Conservation (phyloP, 371 early-diverging fungal species). For the Rhizopus delemar region DNA sequence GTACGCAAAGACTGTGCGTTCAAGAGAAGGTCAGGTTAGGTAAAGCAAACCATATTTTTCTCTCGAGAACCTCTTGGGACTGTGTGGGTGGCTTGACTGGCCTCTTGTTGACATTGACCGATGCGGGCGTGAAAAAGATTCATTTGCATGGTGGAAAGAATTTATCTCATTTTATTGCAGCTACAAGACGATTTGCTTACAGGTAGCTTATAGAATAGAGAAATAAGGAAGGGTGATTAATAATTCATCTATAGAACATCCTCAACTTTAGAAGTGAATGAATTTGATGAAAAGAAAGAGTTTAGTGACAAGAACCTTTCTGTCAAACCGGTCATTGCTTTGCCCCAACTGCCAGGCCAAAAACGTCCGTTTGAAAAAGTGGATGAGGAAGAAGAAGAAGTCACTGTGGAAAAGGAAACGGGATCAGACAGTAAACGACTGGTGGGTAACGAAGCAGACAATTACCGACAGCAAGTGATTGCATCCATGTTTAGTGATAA, state of each 20-base stretch:
- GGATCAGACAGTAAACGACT: not conserved
- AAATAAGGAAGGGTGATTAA: not conserved
- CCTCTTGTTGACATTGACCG: slow-evolving; percentile 81
- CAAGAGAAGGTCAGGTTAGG: slow-evolving; percentile 72
- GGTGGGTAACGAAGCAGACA: slow-evolving; percentile 25
- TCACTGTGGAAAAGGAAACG: slow-evolving; percentile 1
- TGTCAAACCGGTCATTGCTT: slow-evolving; percentile 62
- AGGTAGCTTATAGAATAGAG: slow-evolving; percentile 9
- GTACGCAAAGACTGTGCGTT: slow-evolving; percentile 83
- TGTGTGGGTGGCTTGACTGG: slow-evolving; percentile 90
- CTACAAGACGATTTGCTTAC: slow-evolving; percentile 80
- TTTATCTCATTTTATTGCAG: slow-evolving; percentile 78
- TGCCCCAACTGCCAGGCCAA: slow-evolving; percentile 39
- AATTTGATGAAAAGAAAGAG: not conserved
- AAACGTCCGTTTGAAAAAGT: slow-evolving; percentile 17
- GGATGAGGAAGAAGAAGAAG: slow-evolving; percentile 20
- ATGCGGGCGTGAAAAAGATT: slow-evolving; percentile 65
- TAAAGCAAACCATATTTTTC: slow-evolving; percentile 75
- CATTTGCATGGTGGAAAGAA: slow-evolving; percentile 76
- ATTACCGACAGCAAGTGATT: slow-evolving; percentile 38
- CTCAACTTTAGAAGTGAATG: slow-evolving; percentile 30
- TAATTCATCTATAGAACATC: slow-evolving; percentile 36
- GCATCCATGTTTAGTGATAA: slow-evolving; percentile 50
- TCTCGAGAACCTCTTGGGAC: slow-evolving; percentile 81
- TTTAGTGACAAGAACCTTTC: slow-evolving; percentile 67